Base-by-base conservation (phyloP, 495 filamentous ascomycete species). In the Neurospora sp. region DNA sequence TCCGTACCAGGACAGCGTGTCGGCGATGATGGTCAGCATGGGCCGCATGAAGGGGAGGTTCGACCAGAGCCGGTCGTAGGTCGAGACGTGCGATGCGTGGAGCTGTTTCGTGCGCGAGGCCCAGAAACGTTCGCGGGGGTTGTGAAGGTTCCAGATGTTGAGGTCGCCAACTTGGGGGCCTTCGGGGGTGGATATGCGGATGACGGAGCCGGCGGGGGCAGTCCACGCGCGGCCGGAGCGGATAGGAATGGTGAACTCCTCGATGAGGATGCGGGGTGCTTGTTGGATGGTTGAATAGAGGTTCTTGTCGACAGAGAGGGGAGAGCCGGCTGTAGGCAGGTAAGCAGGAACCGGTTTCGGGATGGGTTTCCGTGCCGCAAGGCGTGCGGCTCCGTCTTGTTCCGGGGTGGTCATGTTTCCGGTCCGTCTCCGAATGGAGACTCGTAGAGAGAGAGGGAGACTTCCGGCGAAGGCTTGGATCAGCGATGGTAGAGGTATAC, bases 161-260 rank as follows among this genome's bases (percentile, higher is more conserved):
- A 96, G 84, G 76, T 96, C 92, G 39, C 92, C 93, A 0, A 93
- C 92, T 78, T 94, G 92, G 0, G 92, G 90, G 0, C 92, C 92
- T 62, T 91, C 82, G 1, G 91, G 91, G 0, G 92, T 94, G 23
- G 89, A 90, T 71, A 95, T 84, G 5, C 90, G 88, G 71, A 92
- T 87, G 73, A 95, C 85, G 66, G 88, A 86, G 16, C 89, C 90
- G 11, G 87, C 84, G 37, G 85, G 84, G 0, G 89, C 89, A 23
- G 86, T 82, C 89, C 90, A 92, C 0, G 90, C 90, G 62, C 86
- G 84, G 5, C 89, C 90, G 2, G 89, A 90, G 46, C 89, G 77
- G 73, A 88, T 87, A 0, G 85, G 85, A 31, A 89, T 74, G 16
- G 81, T 81, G 71, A 88, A 87, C 3, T 82, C 80, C 14, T 85